phyloP scores from a whole-genome alignment of 768 basidiomycete species.

The Agaricus blazei region DNA sequence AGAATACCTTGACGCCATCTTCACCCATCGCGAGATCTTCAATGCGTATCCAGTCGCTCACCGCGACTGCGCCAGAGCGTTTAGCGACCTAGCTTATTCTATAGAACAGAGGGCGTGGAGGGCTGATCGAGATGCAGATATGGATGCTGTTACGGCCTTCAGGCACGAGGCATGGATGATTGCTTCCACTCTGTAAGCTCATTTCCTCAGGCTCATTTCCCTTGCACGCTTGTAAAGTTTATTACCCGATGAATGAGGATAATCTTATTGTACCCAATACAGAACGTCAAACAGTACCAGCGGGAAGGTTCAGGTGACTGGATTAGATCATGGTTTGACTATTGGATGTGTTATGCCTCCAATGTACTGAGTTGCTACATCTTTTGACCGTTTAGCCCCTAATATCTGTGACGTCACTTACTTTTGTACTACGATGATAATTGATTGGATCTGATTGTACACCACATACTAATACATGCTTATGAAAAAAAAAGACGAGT shows the following conservation, averaged over 20 bases:
- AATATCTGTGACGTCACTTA: neutral
- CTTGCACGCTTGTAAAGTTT: neutral
- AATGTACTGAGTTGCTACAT: conserved; percentile 3
- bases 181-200: conserved; percentile 30
- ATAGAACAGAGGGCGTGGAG: conserved; percentile 65
- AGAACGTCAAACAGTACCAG: neutral
- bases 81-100: conserved; percentile 59
- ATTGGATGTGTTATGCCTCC: conserved; percentile 2
- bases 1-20: conserved; percentile 74
- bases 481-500: too few species aligned
- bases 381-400: neutral
- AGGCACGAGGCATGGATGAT: conserved; percentile 66
- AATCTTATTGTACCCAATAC: neutral
- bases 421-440: too few species aligned
- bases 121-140: conserved; percentile 65
- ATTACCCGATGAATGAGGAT: neutral
- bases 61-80: conserved; percentile 55
- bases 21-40: conserved; percentile 70
- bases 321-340: neutral
- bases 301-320: neutral
- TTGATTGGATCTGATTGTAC: too few species aligned
- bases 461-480: too few species aligned
- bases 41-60: conserved; percentile 59
- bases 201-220: neutral
- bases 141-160: conserved; percentile 64